Evolutionary conservation across 192 early-diverging fungal genomes (phyloP).

Genomic region (Podila epicladia): DNA sequence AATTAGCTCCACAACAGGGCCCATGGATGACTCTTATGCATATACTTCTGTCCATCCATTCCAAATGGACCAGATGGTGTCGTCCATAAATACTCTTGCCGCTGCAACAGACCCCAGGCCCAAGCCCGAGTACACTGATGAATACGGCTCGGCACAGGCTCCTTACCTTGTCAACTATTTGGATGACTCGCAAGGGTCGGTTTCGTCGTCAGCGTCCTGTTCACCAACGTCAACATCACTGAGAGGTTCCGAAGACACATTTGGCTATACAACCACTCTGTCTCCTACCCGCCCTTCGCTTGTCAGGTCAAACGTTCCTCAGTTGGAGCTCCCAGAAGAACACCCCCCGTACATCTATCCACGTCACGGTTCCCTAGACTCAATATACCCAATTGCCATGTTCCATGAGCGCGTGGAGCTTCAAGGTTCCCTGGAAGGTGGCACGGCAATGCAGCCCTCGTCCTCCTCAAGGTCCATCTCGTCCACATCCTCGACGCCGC

Average conservation of each 20-base stretch:
- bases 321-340: constrained; percentile 22
- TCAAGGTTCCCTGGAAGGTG: neutral
- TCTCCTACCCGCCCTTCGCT: neutral
- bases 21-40: neutral
- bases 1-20: neutral
- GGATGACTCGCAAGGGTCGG: constrained; percentile 5
- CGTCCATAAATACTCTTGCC: constrained; percentile 28
- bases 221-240: constrained; percentile 1
- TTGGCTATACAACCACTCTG: constrained; percentile 6
- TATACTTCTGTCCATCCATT: constrained; percentile 27
- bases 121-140: constrained; percentile 5
- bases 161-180: neutral
- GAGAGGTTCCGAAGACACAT: neutral
- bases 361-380: constrained; percentile 32
- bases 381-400: constrained; percentile 30
- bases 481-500: constrained; percentile 3
- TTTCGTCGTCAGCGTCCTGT: neutral
- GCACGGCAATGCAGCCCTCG: constrained; percentile 2
- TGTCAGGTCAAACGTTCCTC: neutral
- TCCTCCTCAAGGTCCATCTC: constrained; percentile 9
- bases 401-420: constrained; percentile 32
- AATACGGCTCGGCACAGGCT: neutral
- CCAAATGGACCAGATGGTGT: constrained; percentile 31
- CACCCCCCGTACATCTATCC: constrained; percentile 9
- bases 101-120: constrained; percentile 6